Evolutionary conservation across 2,329 filamentous ascomycete species (phyloP).

Genomic region (Fusarium sp.): DNA sequence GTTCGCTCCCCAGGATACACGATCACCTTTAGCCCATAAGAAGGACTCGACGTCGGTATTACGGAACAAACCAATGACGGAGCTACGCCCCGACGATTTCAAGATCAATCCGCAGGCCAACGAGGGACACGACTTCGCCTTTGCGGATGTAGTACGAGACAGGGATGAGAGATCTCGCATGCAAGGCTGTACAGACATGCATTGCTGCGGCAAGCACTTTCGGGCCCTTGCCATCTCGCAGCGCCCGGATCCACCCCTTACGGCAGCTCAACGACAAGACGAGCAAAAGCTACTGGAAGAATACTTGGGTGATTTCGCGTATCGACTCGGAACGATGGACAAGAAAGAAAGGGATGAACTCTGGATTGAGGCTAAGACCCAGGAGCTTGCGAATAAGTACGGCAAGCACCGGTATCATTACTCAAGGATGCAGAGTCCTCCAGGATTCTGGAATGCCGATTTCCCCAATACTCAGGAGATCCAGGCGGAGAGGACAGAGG

Average conservation of each 20-base stretch:
- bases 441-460: conserved; percentile 91
- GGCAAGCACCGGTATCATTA: conserved; percentile 86
- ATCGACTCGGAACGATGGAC: conserved; percentile 72
- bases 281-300: conserved; percentile 69
- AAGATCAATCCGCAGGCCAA: conserved; percentile 84
- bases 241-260: conserved; percentile 59
- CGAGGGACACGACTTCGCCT: conserved; percentile 80
- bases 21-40: conserved; percentile 34
- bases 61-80: conserved; percentile 70
- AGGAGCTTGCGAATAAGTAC: conserved; percentile 79
- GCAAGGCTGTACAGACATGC: conserved; percentile 80
- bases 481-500: conserved; percentile 75
- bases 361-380: conserved; percentile 83
- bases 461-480: conserved; percentile 92
- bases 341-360: conserved; percentile 74
- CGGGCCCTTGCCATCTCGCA: conserved; percentile 74
- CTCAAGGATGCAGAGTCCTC: conserved; percentile 80
- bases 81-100: conserved; percentile 81
- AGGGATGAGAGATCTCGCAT: conserved; percentile 79
- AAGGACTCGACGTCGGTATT: conserved; percentile 58
- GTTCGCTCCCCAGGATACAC: conserved; percentile 26
- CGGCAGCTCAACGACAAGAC: conserved; percentile 54
- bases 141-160: conserved; percentile 80
- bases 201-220: conserved; percentile 84
- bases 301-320: conserved; percentile 72